phyloP scores from a whole-genome alignment of 352 stramenopile genomes.

The Phytopythium mirpurense region DNA sequence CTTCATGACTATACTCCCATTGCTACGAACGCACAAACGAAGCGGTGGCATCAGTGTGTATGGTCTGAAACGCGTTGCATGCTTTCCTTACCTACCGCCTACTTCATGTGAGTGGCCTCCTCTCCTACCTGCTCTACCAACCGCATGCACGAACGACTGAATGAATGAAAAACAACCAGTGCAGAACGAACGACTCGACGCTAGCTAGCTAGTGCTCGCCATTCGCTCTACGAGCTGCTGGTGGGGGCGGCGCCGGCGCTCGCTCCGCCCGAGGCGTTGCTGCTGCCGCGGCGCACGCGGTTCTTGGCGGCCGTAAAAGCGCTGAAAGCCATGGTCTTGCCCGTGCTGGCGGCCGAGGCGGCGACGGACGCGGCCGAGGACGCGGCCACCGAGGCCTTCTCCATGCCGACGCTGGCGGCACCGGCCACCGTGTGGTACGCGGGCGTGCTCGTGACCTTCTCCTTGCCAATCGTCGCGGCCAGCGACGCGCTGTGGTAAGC shows the following conservation, averaged over 20 bases:
- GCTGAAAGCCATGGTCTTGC: constrained; percentile 24
- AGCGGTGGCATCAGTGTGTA: no score
- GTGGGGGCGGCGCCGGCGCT: neutral
- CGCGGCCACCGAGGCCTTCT: constrained; percentile 21
- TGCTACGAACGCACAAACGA: no score
- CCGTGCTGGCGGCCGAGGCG: constrained; percentile 18
- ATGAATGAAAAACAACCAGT: neutral
- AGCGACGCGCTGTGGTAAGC: constrained; percentile 31
- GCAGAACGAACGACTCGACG: no score
- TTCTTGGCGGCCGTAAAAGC: constrained; percentile 32
- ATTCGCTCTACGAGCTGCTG: neutral
- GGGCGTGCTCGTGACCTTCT: constrained; percentile 33
- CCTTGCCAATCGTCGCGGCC: constrained; percentile 19
- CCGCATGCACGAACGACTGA: no score
- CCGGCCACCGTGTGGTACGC: constrained; percentile 7
- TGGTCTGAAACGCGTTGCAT: no score
- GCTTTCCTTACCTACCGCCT: no score
- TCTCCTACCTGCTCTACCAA: no score
- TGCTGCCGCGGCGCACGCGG: constrained; percentile 12
- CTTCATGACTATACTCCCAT: no score
- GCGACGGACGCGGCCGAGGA: constrained; percentile 19
- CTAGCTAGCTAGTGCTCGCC: neutral
- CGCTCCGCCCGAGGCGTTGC: neutral
- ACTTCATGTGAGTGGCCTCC: no score
- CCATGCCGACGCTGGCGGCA: constrained; percentile 28